phyloP scores from a whole-genome alignment of 176 grass and related monocot species.

The Carex littledalei region DNA sequence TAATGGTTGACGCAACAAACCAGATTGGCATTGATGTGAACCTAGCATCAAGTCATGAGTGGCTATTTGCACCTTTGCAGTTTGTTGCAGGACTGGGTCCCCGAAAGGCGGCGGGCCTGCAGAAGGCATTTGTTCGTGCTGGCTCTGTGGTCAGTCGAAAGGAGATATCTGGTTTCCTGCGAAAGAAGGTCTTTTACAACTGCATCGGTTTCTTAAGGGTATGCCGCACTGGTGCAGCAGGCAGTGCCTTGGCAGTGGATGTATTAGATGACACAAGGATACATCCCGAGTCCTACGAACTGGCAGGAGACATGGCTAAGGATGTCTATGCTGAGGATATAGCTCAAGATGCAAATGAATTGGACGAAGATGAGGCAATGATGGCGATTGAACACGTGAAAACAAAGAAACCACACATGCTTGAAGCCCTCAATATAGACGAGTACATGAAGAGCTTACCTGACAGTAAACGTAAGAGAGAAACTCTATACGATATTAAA shows the following conservation, averaged over 20 bases:
- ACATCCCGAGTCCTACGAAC: constrained; percentile 88
- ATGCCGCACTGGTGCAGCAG: constrained; percentile 62
- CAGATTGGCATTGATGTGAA: constrained; percentile 90
- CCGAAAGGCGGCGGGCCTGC: constrained; percentile 72
- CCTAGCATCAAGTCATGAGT: constrained; percentile 93
- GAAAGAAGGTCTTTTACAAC: constrained; percentile 92
- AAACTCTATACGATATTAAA: constrained; percentile 54
- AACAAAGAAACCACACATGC: constrained; percentile 18
- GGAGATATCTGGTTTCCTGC: constrained; percentile 66
- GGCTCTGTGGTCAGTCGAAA: constrained; percentile 85
- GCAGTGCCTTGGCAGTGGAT: constrained; percentile 76
- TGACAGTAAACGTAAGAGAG: constrained; percentile 45
- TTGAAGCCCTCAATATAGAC: constrained; percentile 34
- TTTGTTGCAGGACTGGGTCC: constrained; percentile 84
- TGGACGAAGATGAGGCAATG: constrained; percentile 77
- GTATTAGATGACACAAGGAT: constrained; percentile 97
- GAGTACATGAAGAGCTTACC: constrained; percentile 65
- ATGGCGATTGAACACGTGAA: constrained; percentile 87
- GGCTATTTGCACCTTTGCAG: constrained; percentile 93
- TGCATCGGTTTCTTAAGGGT: constrained; percentile 86
- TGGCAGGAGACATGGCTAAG: constrained; percentile 87
- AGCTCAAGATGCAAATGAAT: constrained; percentile 54
- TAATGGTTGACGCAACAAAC: constrained; percentile 95
- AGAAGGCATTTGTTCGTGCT: constrained; percentile 81
- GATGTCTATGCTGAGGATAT: constrained; percentile 49